Evolutionary conservation across 805 yeast species (phyloP).

Genomic region (Schizosaccharomyces osmophilus): DNA sequence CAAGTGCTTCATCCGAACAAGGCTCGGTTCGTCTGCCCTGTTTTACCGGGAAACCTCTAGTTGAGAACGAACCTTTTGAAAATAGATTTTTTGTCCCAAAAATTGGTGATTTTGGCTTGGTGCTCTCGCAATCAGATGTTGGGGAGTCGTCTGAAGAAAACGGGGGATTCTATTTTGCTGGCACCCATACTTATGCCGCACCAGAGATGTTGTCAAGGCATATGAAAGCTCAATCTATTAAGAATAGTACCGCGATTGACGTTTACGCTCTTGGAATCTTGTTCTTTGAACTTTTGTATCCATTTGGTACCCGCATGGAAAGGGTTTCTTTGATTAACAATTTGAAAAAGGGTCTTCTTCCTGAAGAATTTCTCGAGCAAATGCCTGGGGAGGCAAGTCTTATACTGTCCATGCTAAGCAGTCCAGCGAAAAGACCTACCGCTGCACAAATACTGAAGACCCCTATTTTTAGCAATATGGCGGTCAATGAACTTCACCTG

Average conservation of each 20-base stretch:
- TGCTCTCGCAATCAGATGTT: not conserved
- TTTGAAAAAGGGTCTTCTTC: not conserved
- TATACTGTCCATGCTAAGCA: not conserved
- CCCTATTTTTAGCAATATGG: not conserved
- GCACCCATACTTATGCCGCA: conserved; percentile 1
- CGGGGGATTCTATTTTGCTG: not conserved
- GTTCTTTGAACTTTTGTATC: conserved; percentile 1
- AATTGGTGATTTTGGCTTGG: conserved; percentile 3
- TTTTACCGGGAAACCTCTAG: not conserved
- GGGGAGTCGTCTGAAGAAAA: not conserved
- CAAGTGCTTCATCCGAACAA: not conserved
- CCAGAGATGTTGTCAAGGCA: not conserved
- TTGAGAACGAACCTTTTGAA: not conserved
- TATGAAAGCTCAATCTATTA: not conserved
- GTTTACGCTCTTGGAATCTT: conserved; percentile 1
- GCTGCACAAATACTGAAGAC: not conserved
- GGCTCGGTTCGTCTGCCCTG: not conserved
- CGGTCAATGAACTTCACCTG: not conserved
- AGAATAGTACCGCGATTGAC: not conserved
- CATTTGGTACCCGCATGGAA: conserved; percentile 2
- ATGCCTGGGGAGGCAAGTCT: not conserved
- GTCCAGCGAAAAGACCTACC: not conserved
- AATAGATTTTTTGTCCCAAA: not conserved
- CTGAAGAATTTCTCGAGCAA: not conserved
- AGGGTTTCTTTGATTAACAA: not conserved